Base-by-base conservation (phyloP, 805 yeast species). In the Kuraishia ogatae region DNA sequence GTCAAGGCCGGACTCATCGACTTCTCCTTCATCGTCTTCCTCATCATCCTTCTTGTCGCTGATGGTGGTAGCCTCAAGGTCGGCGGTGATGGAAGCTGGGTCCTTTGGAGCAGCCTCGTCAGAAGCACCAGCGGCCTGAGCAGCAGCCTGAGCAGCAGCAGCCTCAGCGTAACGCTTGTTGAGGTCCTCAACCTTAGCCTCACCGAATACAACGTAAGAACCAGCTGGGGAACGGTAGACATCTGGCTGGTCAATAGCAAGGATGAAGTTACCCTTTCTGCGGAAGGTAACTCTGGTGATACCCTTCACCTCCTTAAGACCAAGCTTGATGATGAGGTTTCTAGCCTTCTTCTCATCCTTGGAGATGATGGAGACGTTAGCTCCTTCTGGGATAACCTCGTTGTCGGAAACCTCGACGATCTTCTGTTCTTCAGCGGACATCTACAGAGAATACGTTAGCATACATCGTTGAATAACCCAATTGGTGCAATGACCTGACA, bases 281-380 rank as follows among this genome's bases (percentile, higher is more conserved):
- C 87, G 89, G 84, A 93, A 87, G 65, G 97, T 91, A 70, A 94
- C 98, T 79, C 98, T 88, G 71, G 89, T 78, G 71, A 93, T 88
- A 67, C 96, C 97, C 71, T 87, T 87, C 70, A 94, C 83, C 77
- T 82, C 89, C 83, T 89, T 89, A 77, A 93, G 81, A 74, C 87
- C 89, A 67, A 92, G 82, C 79, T 91, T 92, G 77, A 83, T 77
- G 77, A 94, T 85, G 67, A 85, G 74, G 71, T 87, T 90, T 79
- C 94, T 87, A 67, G 98, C 97, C 81, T 93, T 92, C 83, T 89
- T 88, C 80, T 92, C 97, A 78, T 89, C 87, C 79, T 87, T 89
- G 72, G 90, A 79, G 74, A 88, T 78, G 74, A 92, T 81, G 70
- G 84, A 78, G 69, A 89, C 89, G 71, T 83, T 83, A 66, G 94